These are phyloP conservation scores for Clarireedia sp. DNA, from an alignment of 2,329 filamentous ascomycete species.

Conservation along the genomic window DNA sequence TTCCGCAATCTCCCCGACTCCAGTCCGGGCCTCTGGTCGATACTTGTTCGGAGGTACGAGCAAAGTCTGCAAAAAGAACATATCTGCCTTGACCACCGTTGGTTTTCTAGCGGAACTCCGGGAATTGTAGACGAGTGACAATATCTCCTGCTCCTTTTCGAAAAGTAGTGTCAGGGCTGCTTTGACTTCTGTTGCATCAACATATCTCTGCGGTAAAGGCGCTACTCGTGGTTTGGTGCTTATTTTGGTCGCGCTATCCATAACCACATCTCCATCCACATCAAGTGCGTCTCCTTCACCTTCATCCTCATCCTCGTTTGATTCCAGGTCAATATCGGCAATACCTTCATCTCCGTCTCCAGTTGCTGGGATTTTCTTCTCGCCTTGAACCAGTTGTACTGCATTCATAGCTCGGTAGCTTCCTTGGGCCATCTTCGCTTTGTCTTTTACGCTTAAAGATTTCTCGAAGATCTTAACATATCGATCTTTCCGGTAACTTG, in stretches of 20 bases:
- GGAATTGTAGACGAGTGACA: conserved; percentile 78
- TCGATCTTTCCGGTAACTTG: conserved; percentile 78
- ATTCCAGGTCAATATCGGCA: conserved; percentile 52
- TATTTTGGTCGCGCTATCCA: conserved; percentile 35
- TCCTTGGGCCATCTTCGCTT: conserved; percentile 65
- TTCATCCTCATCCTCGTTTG: conserved; percentile 36
- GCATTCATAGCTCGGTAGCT: conserved; percentile 42
- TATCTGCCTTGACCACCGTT: conserved; percentile 61
- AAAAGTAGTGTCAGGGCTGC: conserved; percentile 74
- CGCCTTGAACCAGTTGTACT: conserved; percentile 32
- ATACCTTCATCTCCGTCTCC: conserved; percentile 54
- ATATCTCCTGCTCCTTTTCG: conserved; percentile 74
- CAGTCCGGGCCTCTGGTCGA: conserved; percentile 77
- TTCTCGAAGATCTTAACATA: conserved; percentile 93
- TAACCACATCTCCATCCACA: conserved; percentile 50
- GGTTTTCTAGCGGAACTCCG: conserved; percentile 49
- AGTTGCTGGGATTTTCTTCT: conserved; percentile 29
- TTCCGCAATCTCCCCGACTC: conserved; percentile 75
- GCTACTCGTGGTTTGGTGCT: conserved; percentile 33
- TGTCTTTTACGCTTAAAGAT: conserved; percentile 64
- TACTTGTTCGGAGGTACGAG: conserved; percentile 89
- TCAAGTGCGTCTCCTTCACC: conserved; percentile 41
- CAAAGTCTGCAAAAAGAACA: conserved; percentile 87
- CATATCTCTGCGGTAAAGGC: conserved; percentile 56
- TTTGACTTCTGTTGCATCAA: conserved; percentile 76